phyloP scores from a whole-genome alignment of 176 grass and related monocot species.

The Rhipidocladum racemiflorum region DNA sequence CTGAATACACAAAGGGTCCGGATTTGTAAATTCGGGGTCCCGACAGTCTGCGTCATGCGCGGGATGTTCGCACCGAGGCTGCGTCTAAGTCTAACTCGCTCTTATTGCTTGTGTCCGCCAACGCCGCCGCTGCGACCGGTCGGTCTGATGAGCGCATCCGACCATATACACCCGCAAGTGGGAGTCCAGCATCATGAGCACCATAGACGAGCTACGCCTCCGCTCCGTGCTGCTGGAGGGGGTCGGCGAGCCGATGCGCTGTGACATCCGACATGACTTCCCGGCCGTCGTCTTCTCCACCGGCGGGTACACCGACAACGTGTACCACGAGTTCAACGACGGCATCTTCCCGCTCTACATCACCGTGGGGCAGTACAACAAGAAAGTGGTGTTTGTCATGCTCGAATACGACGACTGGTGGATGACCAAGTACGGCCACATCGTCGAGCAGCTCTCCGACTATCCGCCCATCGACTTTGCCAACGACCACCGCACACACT shows the following conservation, averaged over 20 bases:
- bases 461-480: constrained; percentile 56
- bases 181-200: constrained; percentile 69
- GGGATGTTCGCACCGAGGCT: constrained; percentile 39
- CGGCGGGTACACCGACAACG: constrained; percentile 83
- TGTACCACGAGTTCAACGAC: constrained; percentile 95
- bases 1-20: too few species aligned
- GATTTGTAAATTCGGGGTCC: too few species aligned
- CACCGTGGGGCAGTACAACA: constrained; percentile 50
- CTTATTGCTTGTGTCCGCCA: constrained; percentile 5
- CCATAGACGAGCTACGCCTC: constrained; percentile 75
- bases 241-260: neutral
- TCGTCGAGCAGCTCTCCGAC: constrained; percentile 55
- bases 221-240: neutral
- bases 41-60: constrained; percentile 55
- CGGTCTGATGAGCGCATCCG: constrained; percentile 30
- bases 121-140: neutral
- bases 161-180: constrained; percentile 73
- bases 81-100: constrained; percentile 36
- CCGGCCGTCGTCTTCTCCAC: constrained; percentile 77
- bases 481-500: constrained; percentile 58
- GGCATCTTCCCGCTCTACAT: constrained; percentile 83
- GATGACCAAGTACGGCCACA: constrained; percentile 58
- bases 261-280: constrained; percentile 54
- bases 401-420: constrained; percentile 87
- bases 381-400: constrained; percentile 66